These are phyloP conservation scores for Achaetomiella virescens DNA, from an alignment of 495 filamentous ascomycete genomes.

Conservation along the genomic window DNA sequence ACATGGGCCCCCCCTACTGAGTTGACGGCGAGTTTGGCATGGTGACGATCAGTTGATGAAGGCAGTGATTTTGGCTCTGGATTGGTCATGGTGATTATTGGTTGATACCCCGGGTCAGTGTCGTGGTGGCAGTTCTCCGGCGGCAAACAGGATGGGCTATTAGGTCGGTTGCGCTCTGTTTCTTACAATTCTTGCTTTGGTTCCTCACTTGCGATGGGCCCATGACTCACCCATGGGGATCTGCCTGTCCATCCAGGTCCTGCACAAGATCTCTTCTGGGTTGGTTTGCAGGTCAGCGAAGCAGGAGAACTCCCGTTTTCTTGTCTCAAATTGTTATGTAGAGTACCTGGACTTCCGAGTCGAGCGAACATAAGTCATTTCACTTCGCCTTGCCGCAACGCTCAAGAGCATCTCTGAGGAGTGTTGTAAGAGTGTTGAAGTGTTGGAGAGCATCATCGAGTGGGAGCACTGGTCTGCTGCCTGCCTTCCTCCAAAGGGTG, in stretches of 20 bases:
- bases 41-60: neutral
- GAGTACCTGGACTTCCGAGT: too few species aligned
- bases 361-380: neutral
- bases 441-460: too few species aligned
- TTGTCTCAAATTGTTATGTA: neutral
- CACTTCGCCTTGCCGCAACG: neutral
- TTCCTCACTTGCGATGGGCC: neutral
- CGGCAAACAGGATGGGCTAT: neutral
- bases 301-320: neutral
- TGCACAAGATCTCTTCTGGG: too few species aligned
- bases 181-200: neutral
- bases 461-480: too few species aligned
- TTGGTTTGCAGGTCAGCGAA: neutral
- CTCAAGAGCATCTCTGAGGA: too few species aligned
- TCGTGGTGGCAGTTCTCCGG: neutral
- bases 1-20: conserved; percentile 11
- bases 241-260: too few species aligned
- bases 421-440: too few species aligned
- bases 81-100: neutral
- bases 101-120: conserved; percentile 3
- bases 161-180: neutral
- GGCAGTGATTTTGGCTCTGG: conserved; percentile 2
- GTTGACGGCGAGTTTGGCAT: neutral
- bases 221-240: too few species aligned
- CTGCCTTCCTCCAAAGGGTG: too few species aligned